Evolutionary conservation across 371 early-diverging fungal genomes (phyloP).

Genomic region (Scutellospora calospora): DNA sequence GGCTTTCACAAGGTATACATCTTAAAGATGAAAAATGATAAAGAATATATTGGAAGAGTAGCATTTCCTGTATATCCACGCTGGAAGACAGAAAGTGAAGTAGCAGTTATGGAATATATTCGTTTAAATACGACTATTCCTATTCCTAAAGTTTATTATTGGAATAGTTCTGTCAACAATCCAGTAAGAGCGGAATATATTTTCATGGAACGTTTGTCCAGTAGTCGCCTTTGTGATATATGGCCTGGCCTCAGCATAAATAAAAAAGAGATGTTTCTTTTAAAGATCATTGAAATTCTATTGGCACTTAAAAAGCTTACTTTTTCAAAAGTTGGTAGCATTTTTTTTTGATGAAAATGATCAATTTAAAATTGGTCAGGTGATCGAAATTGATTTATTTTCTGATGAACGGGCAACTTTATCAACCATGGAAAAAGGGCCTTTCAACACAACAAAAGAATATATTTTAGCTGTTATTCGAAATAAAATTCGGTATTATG

Average conservation of each 20-base stretch:
- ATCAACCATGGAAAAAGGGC: not conserved
- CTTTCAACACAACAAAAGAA: slow-evolving; percentile 2
- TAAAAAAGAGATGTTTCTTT: no score
- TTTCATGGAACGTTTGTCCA: no score
- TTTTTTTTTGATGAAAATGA: not conserved
- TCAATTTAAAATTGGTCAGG: not conserved
- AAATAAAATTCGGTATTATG: not conserved
- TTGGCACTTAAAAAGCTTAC: no score
- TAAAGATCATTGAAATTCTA: no score
- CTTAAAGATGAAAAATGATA: slow-evolving; percentile 1
- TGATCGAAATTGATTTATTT: not conserved
- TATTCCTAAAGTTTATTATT: slow-evolving; percentile 5
- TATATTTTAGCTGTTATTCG: not conserved
- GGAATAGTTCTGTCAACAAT: not conserved
- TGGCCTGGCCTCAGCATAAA: no score
- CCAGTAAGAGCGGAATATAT: slow-evolving; percentile 5
- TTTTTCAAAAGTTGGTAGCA: not conserved
- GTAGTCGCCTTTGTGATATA: no score
- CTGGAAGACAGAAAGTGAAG: slow-evolving; percentile 12
- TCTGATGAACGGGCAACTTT: not conserved
- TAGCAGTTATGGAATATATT: slow-evolving; percentile 3
- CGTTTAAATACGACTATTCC: slow-evolving; percentile 3
- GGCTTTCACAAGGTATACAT: no score
- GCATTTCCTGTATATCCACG: not conserved
- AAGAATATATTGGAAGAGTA: no score